phyloP scores from a whole-genome alignment of 352 stramenopile species.

The Phytophthora cryptogea region DNA sequence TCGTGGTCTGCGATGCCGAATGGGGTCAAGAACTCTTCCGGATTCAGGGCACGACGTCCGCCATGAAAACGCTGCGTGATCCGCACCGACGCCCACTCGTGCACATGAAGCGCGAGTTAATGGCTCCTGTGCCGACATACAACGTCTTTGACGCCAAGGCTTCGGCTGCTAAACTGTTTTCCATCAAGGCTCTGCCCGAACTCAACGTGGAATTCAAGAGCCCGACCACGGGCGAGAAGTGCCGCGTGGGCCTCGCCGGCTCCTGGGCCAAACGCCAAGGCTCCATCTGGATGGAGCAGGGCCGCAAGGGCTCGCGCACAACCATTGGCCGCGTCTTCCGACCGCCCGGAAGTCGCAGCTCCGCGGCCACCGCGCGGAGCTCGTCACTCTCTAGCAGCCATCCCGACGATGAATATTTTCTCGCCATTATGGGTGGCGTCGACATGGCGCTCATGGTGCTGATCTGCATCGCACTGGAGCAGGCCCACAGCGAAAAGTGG shows the following conservation, averaged over 20 bases:
- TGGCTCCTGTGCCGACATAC: conserved; percentile 40
- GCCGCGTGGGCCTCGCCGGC: conserved; percentile 34
- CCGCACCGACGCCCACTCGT: conserved; percentile 32
- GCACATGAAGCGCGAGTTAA: conserved; percentile 47
- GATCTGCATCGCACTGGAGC: conserved; percentile 48
- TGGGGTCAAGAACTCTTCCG: conserved; percentile 37
- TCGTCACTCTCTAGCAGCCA: conserved; percentile 27
- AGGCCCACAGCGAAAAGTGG: conserved; percentile 32
- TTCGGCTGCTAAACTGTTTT: conserved; percentile 36
- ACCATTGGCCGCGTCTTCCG: conserved; percentile 41
- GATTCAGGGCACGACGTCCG: conserved; percentile 36
- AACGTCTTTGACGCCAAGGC: conserved; percentile 42
- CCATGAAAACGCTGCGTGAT: conserved; percentile 44
- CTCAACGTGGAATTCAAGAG: conserved; percentile 39
- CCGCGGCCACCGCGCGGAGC: conserved; percentile 20
- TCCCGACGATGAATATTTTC: conserved; percentile 38
- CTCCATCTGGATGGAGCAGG: conserved; percentile 43
- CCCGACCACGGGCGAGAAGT: conserved; percentile 32
- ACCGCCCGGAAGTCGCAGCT: conserved; percentile 24
- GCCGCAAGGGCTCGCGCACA: conserved; percentile 24
- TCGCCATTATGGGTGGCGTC: conserved; percentile 38
- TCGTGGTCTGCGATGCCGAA: conserved; percentile 38
- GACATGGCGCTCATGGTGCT: conserved; percentile 53
- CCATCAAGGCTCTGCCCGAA: conserved; percentile 41
- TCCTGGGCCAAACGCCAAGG: conserved; percentile 37